A percentile compares a stretch with the other conserved stretches of the same genome.
phyloP scores from a whole-genome alignment of 2,329 filamentous ascomycete species.

The Phyllosticta ampelicida region DNA sequence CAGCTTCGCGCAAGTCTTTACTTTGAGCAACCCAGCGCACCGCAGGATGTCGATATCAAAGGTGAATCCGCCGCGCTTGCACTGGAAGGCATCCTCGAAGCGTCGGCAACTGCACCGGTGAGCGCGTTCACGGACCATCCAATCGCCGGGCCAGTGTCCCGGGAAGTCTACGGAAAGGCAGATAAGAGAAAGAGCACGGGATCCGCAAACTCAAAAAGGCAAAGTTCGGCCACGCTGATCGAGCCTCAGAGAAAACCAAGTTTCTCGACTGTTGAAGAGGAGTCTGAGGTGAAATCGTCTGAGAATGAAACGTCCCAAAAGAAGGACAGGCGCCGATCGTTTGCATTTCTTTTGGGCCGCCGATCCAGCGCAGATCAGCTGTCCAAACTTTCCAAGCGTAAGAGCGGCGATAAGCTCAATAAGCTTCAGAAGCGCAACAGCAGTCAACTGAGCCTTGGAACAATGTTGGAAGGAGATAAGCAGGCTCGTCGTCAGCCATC shows the following conservation, averaged over 20 bases:
- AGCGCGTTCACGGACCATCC: slow-evolving; percentile 85
- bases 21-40: slow-evolving; percentile 60
- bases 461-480: not conserved
- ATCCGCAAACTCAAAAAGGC: slow-evolving; percentile 8
- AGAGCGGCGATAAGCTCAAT: slow-evolving; percentile 27
- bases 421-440: slow-evolving; percentile 33
- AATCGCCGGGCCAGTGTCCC: slow-evolving; percentile 63
- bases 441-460: slow-evolving; percentile 13
- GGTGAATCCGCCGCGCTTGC: slow-evolving; percentile 80
- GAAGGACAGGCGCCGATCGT: slow-evolving; percentile 27
- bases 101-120: slow-evolving; percentile 77
- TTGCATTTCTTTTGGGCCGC: slow-evolving; percentile 27
- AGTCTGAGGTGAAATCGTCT: slow-evolving; percentile 8
- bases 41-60: slow-evolving; percentile 46
- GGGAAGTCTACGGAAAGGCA: slow-evolving; percentile 58
- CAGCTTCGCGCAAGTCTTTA: slow-evolving; percentile 85
- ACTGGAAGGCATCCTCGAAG: slow-evolving; percentile 83
- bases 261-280: slow-evolving; percentile 9
- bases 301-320: slow-evolving; percentile 22
- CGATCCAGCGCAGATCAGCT: slow-evolving; percentile 25
- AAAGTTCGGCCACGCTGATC: slow-evolving; percentile 5
- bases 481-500: not conserved
- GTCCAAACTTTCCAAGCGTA: slow-evolving; percentile 31
- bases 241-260: slow-evolving; percentile 9
- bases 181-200: slow-evolving; percentile 30